These are phyloP conservation scores for Rhodofomes roseus DNA, from an alignment of 1,284 basidiomycete species.

Conservation along the genomic window DNA sequence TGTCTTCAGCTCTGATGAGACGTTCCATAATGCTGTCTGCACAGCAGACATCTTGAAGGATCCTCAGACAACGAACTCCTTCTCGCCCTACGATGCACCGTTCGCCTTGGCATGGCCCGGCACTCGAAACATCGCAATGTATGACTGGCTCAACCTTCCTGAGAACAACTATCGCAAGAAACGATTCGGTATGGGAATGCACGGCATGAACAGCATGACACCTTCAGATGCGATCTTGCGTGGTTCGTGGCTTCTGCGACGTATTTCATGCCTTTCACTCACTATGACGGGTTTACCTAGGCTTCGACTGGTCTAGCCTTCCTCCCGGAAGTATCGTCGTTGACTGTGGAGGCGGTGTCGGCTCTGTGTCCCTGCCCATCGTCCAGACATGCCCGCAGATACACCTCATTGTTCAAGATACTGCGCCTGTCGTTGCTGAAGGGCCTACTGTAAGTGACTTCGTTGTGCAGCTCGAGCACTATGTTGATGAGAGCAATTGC, in stretches of 20 bases:
- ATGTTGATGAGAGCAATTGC: neutral
- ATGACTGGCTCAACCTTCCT: constrained; percentile 23
- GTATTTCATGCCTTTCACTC: neutral
- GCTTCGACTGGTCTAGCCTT: constrained; percentile 13
- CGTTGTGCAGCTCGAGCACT: neutral
- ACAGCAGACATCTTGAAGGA: constrained; percentile 24
- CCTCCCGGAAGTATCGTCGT: constrained; percentile 14
- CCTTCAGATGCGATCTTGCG: constrained; percentile 19
- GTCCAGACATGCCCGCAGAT: constrained; percentile 18
- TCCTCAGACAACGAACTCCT: constrained; percentile 16
- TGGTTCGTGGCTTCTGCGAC: constrained; percentile 6
- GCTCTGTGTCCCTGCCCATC: constrained; percentile 16
- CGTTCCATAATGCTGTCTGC: constrained; percentile 22
- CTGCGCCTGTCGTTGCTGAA: constrained; percentile 19
- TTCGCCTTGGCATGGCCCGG: constrained; percentile 23
- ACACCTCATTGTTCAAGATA: constrained; percentile 26
- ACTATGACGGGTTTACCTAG: neutral
- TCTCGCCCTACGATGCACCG: constrained; percentile 18
- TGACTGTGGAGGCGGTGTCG: constrained; percentile 25
- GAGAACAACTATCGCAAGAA: constrained; percentile 18
- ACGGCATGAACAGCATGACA: constrained; percentile 20
- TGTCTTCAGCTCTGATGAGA: constrained; percentile 22
- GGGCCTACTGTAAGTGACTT: constrained; percentile 10
- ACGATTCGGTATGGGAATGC: constrained; percentile 25
- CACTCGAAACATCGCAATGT: constrained; percentile 19